phyloP scores from a whole-genome alignment of 257 asterid species.

The Misopates orontium region DNA sequence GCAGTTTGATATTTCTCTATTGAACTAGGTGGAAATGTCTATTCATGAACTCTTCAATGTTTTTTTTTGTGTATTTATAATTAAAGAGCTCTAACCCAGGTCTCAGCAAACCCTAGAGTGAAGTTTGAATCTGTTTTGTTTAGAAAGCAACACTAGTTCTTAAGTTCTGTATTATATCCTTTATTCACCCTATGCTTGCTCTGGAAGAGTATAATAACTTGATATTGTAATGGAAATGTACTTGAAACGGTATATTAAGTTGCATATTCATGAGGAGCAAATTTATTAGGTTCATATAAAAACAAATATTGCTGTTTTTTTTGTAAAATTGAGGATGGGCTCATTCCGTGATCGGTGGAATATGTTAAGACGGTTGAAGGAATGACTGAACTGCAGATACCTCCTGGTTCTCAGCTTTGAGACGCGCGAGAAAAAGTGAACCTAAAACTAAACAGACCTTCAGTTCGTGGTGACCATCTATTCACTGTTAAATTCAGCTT shows the following conservation, averaged over 20 bases:
- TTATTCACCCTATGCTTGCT: too few species aligned
- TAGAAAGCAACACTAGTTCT: too few species aligned
- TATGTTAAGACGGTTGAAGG: conserved; percentile 97
- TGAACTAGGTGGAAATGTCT: conserved; percentile 7
- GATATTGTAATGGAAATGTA: conserved; percentile 5
- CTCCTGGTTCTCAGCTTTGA: conserved; percentile 99
- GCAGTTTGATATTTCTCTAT: not conserved
- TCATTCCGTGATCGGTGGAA: conserved; percentile 24
- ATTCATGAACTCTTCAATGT: too few species aligned
- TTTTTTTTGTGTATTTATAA: too few species aligned
- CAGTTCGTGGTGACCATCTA: conserved; percentile 97
- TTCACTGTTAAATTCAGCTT: conserved; percentile 83
- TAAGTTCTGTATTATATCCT: too few species aligned
- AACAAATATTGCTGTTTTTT: not conserved
- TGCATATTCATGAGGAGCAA: conserved; percentile 5
- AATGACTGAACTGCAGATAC: conserved; percentile 79
- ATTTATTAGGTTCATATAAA: not conserved
- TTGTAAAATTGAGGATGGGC: conserved; percentile 12
- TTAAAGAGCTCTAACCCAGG: too few species aligned
- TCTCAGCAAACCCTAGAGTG: too few species aligned
- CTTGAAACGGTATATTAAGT: conserved; percentile 23
- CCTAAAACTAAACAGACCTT: conserved; percentile 91
- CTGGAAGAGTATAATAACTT: too few species aligned
- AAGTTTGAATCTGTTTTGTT: not conserved
- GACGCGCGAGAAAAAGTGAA: conserved; percentile 94